Base-by-base conservation (phyloP, 257 asterid genomes). In the Solanum gracilifrons region DNA sequence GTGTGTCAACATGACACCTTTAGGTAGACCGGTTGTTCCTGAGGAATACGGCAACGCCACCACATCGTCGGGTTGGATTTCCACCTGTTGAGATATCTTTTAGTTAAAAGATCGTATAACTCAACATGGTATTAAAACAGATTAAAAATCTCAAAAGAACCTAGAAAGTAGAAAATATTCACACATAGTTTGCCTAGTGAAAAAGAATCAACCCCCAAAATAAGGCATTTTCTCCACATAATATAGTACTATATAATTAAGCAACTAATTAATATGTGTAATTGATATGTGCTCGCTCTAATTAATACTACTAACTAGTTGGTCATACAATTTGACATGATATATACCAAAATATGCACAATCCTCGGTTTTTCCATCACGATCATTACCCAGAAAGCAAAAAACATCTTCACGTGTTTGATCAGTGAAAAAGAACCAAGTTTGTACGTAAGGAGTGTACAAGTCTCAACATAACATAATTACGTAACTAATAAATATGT, bases 1-100 rank as follows among this genome's bases (percentile, higher is more conserved):
- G 91, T 97, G 98, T 62, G 98, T 97, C 41, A 96, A 92, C 99
- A 96, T 96, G 88, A 96, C 99, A 5, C 99, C 99, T 88, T 96
- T 96, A 8, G 99, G 98, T 46, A 97, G 86, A 88, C 99, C 99
- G 9, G 98, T 97, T 62, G 99, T 97, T 23, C 99, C 99, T 64
- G 98, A 97, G 69, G 98, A 94, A 88, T 95, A 97, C 27, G 98
- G 99, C 88, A 97, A 89, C 29, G 98, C 98, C 91, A 97, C 99
- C 90, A 91, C 98, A 33, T 95, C 98, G 2, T 95, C 96, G 0
- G 95, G 89, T 27, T 62, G 39, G 51, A 95, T 92, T 18, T 92
- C 76, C 62, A 92, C 20, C 85, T 80, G 29, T 29, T 5, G 10
- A 46, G 68, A 46, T 2, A 43, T 46, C 1, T n/a, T 6, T 41